Conservation (phyloP, 345 rosid species). For the Carallia pectinifolia region DNA sequence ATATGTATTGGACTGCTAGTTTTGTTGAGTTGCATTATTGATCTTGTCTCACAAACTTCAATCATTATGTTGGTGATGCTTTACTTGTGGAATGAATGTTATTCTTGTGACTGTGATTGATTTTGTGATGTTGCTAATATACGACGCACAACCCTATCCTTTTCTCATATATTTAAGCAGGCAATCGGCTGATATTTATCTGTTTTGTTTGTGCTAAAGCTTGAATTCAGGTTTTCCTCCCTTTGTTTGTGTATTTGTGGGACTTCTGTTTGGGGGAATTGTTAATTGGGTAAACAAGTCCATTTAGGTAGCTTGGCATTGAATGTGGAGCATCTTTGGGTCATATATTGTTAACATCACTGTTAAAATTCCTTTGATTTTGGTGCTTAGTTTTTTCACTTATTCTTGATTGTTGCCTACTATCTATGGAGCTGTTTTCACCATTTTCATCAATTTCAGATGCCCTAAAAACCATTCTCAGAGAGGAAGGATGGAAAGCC, state of each 20-base stretch:
- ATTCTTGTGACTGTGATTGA: neutral
- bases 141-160: neutral
- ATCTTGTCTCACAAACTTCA: slow-evolving; percentile 1
- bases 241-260: neutral
- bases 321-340: neutral
- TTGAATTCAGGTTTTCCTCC: neutral
- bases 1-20: slow-evolving; percentile 2
- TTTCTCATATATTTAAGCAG: neutral
- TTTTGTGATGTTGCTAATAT: neutral
- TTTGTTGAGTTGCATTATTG: slow-evolving; percentile 13
- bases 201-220: neutral
- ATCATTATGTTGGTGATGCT: slow-evolving; percentile 1
- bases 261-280: too few relatives aligned
- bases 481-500: slow-evolving; percentile 88
- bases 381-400: neutral
- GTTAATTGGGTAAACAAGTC: neutral
- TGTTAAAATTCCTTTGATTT: neutral
- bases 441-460: slow-evolving; percentile 41
- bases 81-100: neutral
- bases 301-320: neutral
- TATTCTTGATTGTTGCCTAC: slow-evolving; percentile 14
- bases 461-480: slow-evolving; percentile 82
- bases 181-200: neutral
- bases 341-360: neutral
- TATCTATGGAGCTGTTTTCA: neutral